These are phyloP conservation scores for Chiua virens DNA, from an alignment of 768 basidiomycete genomes.

Conservation along the genomic window DNA sequence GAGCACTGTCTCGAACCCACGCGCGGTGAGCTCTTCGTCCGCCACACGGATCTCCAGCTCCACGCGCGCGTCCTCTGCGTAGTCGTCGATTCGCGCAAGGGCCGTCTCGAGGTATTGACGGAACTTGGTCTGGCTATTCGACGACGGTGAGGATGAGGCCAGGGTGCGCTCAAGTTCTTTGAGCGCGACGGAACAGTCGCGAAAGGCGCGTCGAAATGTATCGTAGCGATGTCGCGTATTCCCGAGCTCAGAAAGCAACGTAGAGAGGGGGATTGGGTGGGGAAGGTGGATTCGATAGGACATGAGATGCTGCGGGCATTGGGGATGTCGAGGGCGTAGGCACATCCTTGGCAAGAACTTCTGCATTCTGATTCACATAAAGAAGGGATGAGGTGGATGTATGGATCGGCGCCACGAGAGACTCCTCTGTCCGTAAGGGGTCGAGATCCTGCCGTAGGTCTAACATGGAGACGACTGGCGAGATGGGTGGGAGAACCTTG, in stretches of 20 bases:
- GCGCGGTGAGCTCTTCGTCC: conserved; percentile 65
- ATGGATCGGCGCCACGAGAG: background rate
- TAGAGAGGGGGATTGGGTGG: conserved; percentile 2
- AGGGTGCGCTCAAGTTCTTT: conserved; percentile 48
- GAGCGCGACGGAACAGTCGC: conserved; percentile 68
- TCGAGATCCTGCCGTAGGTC: conserved; percentile 10
- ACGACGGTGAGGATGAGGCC: conserved; percentile 3
- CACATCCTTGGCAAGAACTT: background rate
- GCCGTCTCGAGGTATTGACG: conserved; percentile 45
- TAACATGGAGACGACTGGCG: conserved; percentile 20
- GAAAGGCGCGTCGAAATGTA: conserved; percentile 58
- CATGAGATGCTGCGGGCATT: background rate
- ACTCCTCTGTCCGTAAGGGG: background rate
- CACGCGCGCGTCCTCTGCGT: conserved; percentile 75
- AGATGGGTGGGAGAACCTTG: conserved; percentile 1
- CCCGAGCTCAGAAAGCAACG: conserved; percentile 48
- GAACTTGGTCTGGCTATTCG: background rate
- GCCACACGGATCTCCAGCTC: conserved; percentile 78
- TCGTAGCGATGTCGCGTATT: conserved; percentile 56
- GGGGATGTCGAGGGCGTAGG: background rate
- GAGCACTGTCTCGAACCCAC: conserved; percentile 70
- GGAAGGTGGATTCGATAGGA: background rate
- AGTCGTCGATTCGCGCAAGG: conserved; percentile 66
- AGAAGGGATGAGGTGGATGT: background rate
- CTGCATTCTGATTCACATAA: background rate